A percentile compares a stretch with the other conserved stretches of the same genome.
These are phyloP conservation scores for Mycena metata DNA, from an alignment of 768 basidiomycete species.

Conservation along the genomic window DNA sequence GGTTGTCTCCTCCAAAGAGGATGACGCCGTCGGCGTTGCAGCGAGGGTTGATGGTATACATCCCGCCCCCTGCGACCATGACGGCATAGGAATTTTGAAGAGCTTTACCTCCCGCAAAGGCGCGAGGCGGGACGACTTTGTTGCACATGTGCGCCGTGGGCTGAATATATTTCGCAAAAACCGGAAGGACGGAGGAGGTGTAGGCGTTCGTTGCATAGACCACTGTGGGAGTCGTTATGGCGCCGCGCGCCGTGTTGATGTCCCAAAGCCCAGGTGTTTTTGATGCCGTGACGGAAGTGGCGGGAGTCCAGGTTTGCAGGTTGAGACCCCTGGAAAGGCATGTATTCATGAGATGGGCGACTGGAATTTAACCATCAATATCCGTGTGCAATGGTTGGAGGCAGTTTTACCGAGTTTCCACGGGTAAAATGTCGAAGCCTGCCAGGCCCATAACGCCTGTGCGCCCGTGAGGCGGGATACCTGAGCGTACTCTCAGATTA, in stretches of 20 bases:
- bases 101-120: conserved; percentile 31
- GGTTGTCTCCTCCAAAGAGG: conserved; percentile 38
- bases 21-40: conserved; percentile 34
- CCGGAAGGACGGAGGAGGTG: conserved; percentile 59
- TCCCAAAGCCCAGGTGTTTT: conserved; percentile 48
- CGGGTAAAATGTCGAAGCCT: conserved; percentile 37
- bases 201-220: conserved; percentile 72
- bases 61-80: conserved; percentile 21
- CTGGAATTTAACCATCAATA: neutral
- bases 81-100: conserved; percentile 41
- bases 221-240: conserved; percentile 55
- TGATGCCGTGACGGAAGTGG: conserved; percentile 50
- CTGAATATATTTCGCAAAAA: conserved; percentile 49
- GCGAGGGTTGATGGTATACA: conserved; percentile 39
- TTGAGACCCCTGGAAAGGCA: conserved; percentile 47
- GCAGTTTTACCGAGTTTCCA: conserved; percentile 30
- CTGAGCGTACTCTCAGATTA: conserved; percentile 21
- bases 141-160: conserved; percentile 40
- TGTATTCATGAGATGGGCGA: conserved; percentile 27
- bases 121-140: conserved; percentile 39
- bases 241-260: conserved; percentile 59
- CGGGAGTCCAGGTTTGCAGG: conserved; percentile 61
- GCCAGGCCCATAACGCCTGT: conserved; percentile 50
- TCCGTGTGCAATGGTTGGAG: no score
- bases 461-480: conserved; percentile 49